phyloP scores from a whole-genome alignment of 2,329 filamentous ascomycete genomes.

The Cyphellophora attinorum region DNA sequence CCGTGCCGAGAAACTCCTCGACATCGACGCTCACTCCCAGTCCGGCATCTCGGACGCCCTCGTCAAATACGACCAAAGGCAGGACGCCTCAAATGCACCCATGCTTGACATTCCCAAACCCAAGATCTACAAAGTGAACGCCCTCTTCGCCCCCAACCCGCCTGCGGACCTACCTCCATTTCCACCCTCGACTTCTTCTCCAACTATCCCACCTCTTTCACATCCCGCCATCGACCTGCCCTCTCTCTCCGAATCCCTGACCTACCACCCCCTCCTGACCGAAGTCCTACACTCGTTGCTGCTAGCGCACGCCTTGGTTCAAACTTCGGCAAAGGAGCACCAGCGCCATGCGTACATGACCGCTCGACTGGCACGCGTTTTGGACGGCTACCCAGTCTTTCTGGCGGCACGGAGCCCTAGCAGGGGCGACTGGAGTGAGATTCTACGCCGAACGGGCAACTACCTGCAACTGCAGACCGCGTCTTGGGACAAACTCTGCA shows the following conservation, averaged over 20 bases:
- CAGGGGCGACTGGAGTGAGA: conserved; percentile 70
- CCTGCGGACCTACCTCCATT: conserved; percentile 59
- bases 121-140: conserved; percentile 47
- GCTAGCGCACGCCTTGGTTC: conserved; percentile 67
- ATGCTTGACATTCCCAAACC: conserved; percentile 11
- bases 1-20: conserved; percentile 13
- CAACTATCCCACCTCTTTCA: conserved; percentile 13
- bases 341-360: conserved; percentile 75
- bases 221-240: conserved; percentile 26
- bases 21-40: conserved; percentile 21
- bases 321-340: conserved; percentile 69
- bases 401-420: conserved; percentile 61
- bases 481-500: conserved; percentile 64
- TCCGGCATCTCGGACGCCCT: conserved; percentile 12
- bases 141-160: conserved; percentile 62
- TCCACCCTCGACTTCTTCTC: conserved; percentile 36
- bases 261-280: conserved; percentile 70
- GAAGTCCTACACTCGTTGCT: conserved; percentile 72
- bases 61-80: conserved; percentile 8
- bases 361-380: conserved; percentile 61
- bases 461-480: conserved; percentile 54
- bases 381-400: conserved; percentile 74
- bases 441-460: conserved; percentile 57
- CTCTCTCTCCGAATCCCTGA: conserved; percentile 54
- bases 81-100: background rate